phyloP scores from a whole-genome alignment of 306 rosid species.

The Rosa persica region DNA sequence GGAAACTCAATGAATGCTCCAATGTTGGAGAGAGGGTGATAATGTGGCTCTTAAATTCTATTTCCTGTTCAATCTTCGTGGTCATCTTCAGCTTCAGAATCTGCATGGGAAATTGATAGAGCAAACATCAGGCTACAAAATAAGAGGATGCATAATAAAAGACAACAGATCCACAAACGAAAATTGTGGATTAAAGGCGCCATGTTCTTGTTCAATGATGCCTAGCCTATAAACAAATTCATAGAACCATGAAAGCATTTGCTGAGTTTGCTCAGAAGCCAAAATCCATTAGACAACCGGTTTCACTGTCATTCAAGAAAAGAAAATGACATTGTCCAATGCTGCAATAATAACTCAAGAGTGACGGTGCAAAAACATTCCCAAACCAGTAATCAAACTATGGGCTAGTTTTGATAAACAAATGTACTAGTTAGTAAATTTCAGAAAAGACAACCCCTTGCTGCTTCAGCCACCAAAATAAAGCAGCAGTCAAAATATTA shows the following conservation, averaged over 20 bases:
- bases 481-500: neutral
- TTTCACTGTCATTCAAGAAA: neutral
- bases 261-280: neutral
- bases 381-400: neutral
- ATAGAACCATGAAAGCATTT: neutral
- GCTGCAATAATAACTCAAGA: neutral
- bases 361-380: neutral
- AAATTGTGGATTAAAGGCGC: neutral
- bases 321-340: neutral
- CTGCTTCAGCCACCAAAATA: neutral
- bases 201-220: neutral
- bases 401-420: neutral
- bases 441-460: neutral
- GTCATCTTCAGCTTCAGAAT: slow-evolving; percentile 87
- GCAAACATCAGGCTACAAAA: neutral
- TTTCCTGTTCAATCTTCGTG: slow-evolving; percentile 68
- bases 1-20: slow-evolving; percentile 16
- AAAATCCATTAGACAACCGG: neutral
- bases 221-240: neutral
- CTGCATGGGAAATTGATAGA: slow-evolving; percentile 37
- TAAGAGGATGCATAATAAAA: neutral
- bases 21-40: slow-evolving; percentile 25
- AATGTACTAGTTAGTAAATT: neutral
- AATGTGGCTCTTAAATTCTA: slow-evolving; percentile 18
- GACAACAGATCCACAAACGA: neutral